These are phyloP conservation scores for Pseudogymnoascus sp. DNA, from an alignment of 2,329 filamentous ascomycete genomes.

Conservation along the genomic window DNA sequence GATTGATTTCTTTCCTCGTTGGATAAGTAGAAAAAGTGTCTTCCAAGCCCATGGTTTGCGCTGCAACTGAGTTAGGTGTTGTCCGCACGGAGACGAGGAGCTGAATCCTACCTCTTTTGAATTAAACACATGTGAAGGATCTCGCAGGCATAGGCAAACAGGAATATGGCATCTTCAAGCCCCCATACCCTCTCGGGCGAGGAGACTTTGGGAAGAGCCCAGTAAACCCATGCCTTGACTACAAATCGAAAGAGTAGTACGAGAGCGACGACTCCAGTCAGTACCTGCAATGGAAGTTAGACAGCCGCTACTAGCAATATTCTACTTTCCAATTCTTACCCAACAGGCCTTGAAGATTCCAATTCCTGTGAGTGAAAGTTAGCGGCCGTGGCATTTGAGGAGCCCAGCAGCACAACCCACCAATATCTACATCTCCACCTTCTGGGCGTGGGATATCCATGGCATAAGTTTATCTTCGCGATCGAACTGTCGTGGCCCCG, in stretches of 20 bases:
- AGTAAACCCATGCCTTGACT: constrained; percentile 25
- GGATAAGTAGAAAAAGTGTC: constrained; percentile 28
- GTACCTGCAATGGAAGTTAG: neutral
- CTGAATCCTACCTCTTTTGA: constrained; percentile 24
- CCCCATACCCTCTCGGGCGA: constrained; percentile 28
- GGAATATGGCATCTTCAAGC: constrained; percentile 27
- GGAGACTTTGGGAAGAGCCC: constrained; percentile 26
- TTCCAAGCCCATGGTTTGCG: constrained; percentile 26
- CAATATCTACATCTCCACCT: constrained; percentile 3
- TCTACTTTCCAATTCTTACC: neutral
- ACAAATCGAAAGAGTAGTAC: constrained; percentile 20
- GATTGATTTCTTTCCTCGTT: constrained; percentile 20
- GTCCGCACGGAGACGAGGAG: neutral
- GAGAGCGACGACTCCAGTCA: constrained; percentile 5
- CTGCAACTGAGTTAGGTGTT: constrained; percentile 13
- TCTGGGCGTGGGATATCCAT: constrained; percentile 6
- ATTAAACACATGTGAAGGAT: constrained; percentile 27
- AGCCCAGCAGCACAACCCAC: neutral
- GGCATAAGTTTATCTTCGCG: neutral
- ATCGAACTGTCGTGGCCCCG: neutral
- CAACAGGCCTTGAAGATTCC: neutral
- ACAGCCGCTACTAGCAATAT: neutral
- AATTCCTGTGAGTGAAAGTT: neutral
- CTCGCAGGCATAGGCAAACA: constrained; percentile 26
- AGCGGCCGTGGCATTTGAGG: neutral